Conservation (phyloP, 306 rosid species). For the Ormosia semicastrata region DNA sequence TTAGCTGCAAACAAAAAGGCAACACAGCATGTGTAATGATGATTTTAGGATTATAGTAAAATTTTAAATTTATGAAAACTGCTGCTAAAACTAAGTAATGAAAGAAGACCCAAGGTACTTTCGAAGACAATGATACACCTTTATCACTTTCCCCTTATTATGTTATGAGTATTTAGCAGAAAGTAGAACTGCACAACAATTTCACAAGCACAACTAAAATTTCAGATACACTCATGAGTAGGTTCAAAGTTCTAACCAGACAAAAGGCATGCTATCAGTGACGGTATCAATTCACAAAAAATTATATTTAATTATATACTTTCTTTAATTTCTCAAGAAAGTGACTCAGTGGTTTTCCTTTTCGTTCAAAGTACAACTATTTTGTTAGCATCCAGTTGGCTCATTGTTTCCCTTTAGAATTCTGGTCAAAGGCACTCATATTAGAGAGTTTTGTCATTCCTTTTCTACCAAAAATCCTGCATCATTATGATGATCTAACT, state of each 20-base stretch:
- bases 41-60: conserved; percentile 2
- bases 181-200: conserved; percentile 3
- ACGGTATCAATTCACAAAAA: conserved; percentile 12
- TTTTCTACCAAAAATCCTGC: not conserved
- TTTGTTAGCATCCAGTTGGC: not conserved
- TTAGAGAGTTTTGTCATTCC: not conserved
- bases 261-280: conserved; percentile 11
- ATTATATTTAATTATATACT: not conserved
- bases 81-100: not conserved
- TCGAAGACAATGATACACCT: not conserved
- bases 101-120: conserved; percentile 17
- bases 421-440: not conserved
- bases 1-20: conserved; percentile 67
- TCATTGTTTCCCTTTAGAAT: conserved; percentile 15
- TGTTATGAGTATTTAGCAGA: not conserved
- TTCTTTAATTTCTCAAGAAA: conserved; percentile 21
- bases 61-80: not conserved
- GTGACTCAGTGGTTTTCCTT: not conserved
- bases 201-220: conserved; percentile 22
- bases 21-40: not conserved
- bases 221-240: conserved; percentile 21
- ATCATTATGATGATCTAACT: conserved; percentile 3
- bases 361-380: conserved; percentile 12
- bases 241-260: conserved; percentile 21
- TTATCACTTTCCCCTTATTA: not conserved